Evolutionary conservation across 257 asterid species (phyloP), one percentile per base, ranked within the genome.

Genomic region (Plantago ovata): DNA sequence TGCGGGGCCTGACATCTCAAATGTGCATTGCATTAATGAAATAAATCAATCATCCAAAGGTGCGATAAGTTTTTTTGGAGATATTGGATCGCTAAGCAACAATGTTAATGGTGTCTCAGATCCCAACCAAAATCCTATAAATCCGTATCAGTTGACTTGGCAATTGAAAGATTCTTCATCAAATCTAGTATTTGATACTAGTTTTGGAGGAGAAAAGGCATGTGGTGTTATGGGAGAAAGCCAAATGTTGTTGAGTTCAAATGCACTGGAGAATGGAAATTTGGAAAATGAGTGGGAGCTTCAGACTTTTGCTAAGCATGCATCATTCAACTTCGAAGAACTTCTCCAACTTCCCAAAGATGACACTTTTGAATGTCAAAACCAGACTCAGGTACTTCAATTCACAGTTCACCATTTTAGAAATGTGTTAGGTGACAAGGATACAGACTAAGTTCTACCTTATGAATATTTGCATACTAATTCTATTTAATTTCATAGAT

Each of bases 1-100:
- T 3, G 72, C 61, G 11, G 79, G 79, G 11, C 54, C 49, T 47
- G 56, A 44, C 11, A 19, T 66, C 7, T 21, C 68, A 39, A 61
- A 64, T 11, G 15, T 72, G 36, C 43, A 67, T 55, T n/a, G 9
- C 40, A 8, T 13, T 51, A 0, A 3, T 28, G 3, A 66, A 44
- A 19, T 38, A 60, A 32, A 62, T 45, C 39, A 13, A 56, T 53
- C 49, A 24, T 14, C 24, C 14, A 28, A 28, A 3, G 3, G 36
- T 6, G 36, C 0, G 7, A 28, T 28, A 28, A 8, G 7, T 8
- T 28, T 28, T 4, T 8, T 63, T 11, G 3, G 42, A 19, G 33
- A 18, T 22, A 38, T 12, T 10, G 62, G 42, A 32, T 40, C 14
- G 15, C 65, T 53, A 14, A 36, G 7, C 36, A 28, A 9, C 38